These are phyloP conservation scores for Ascochyta clinopodiicola DNA, from an alignment of 2,329 filamentous ascomycete species.

Conservation along the genomic window DNA sequence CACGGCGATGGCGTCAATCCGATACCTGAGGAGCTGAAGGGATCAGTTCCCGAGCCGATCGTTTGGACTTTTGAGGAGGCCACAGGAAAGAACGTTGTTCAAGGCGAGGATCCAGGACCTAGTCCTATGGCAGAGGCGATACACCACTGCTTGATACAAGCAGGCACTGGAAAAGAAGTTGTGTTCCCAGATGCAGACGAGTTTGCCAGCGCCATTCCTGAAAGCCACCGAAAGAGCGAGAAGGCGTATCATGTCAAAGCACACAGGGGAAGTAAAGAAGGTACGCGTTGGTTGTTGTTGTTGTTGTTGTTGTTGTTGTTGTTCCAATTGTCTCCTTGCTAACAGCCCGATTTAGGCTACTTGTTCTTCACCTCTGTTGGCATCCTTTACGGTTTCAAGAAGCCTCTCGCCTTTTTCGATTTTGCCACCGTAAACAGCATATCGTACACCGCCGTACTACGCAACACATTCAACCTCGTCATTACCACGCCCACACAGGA, in stretches of 20 bases:
- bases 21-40: constrained; percentile 48
- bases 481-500: constrained; percentile 62
- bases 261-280: constrained; percentile 70
- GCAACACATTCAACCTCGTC: constrained; percentile 71
- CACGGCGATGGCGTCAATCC: constrained; percentile 58
- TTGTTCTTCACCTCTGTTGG: constrained; percentile 68
- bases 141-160: constrained; percentile 48
- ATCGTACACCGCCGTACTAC: constrained; percentile 69
- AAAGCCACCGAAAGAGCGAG: constrained; percentile 67
- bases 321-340: constrained; percentile 6
- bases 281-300: constrained; percentile 45
- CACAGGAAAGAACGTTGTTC: constrained; percentile 51
- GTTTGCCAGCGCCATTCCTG: constrained; percentile 65
- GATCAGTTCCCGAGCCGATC: constrained; percentile 59
- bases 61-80: constrained; percentile 67
- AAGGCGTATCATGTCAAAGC: constrained; percentile 70
- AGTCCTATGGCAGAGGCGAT: constrained; percentile 54
- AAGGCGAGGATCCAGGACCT: constrained; percentile 53
- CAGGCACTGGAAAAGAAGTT: constrained; percentile 56
- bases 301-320: no score
- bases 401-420: constrained; percentile 67
- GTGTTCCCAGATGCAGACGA: constrained; percentile 62
- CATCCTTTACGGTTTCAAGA: constrained; percentile 70
- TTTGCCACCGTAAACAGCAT: constrained; percentile 65
- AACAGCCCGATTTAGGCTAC: constrained; percentile 56